Percentiles rank a stretch among this genome's conserved stretches.
Conservation (phyloP, 2,329 filamentous ascomycete species). For the Fusarium hostae region DNA sequence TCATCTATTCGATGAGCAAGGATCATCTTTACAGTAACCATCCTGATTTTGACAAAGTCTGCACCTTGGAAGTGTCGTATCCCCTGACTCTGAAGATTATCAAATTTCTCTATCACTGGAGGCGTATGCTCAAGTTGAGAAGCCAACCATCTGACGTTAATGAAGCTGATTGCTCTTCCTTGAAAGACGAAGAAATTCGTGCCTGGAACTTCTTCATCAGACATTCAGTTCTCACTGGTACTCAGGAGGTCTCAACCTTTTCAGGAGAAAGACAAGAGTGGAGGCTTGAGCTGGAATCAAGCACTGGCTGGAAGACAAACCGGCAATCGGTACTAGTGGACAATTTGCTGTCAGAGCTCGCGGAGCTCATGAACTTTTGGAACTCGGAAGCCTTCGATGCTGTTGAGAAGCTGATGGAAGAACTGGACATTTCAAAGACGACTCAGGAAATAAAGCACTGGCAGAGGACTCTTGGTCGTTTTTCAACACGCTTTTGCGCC, state of each 20-base stretch:
- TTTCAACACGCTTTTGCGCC: background rate
- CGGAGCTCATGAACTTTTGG: slow-evolving; percentile 3
- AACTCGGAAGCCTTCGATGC: background rate
- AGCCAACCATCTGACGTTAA: background rate
- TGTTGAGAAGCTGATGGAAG: background rate
- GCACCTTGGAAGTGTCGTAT: background rate
- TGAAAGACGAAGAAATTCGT: background rate
- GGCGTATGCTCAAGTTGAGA: background rate
- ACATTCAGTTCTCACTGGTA: background rate
- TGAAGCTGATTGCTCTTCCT: background rate
- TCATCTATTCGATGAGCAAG: background rate
- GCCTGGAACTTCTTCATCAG: background rate
- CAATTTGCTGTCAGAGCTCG: background rate
- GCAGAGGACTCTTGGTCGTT: background rate
- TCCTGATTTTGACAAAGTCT: background rate
- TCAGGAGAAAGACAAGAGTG: background rate
- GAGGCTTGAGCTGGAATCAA: slow-evolving; percentile 1
- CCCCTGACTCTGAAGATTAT: background rate
- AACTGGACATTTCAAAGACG: background rate
- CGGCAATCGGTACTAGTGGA: slow-evolving; percentile 2
- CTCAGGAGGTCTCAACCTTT: background rate
- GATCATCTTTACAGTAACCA: slow-evolving; percentile 3
- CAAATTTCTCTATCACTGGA: slow-evolving; percentile 19
- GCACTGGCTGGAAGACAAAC: background rate
- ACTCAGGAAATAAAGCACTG: background rate